Conservation (phyloP, 495 filamentous ascomycete genomes). For the Collariella sp. region DNA sequence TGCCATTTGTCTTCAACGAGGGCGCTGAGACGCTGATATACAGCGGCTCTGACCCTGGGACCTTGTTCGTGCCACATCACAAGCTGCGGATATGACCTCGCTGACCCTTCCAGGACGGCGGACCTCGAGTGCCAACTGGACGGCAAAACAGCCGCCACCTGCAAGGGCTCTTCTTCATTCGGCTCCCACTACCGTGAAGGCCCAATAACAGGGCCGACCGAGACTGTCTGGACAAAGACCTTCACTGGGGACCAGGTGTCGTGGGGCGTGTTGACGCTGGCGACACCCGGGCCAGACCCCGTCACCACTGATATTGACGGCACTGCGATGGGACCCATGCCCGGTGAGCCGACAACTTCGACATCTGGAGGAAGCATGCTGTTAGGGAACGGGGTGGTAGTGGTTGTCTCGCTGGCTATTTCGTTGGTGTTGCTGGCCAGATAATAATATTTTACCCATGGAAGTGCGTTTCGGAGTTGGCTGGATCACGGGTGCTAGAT, state of each 20-base stretch:
- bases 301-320: slow-evolving; percentile 19
- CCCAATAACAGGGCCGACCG: slow-evolving; percentile 24
- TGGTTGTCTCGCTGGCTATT: background rate
- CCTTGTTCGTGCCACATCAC: slow-evolving; percentile 19
- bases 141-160: slow-evolving; percentile 30
- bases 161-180: slow-evolving; percentile 30
- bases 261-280: slow-evolving; percentile 34
- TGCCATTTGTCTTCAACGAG: slow-evolving; percentile 34
- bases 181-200: slow-evolving; percentile 21
- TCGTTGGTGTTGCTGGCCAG: background rate
- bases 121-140: slow-evolving; percentile 28
- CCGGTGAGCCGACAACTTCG: slow-evolving; percentile 4
- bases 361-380: slow-evolving; percentile 5
- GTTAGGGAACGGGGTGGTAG: background rate
- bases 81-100: background rate
- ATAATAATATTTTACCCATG: background rate
- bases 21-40: slow-evolving; percentile 29
- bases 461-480: background rate
- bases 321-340: slow-evolving; percentile 11
- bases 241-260: slow-evolving; percentile 24
- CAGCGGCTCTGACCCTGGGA: slow-evolving; percentile 17
- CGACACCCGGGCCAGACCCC: slow-evolving; percentile 19
- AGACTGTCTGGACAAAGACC: slow-evolving; percentile 27
- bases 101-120: slow-evolving; percentile 22
- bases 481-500: background rate